Conservation (phyloP, 2,329 filamentous ascomycete species). For the Leptodontidium sp. region DNA sequence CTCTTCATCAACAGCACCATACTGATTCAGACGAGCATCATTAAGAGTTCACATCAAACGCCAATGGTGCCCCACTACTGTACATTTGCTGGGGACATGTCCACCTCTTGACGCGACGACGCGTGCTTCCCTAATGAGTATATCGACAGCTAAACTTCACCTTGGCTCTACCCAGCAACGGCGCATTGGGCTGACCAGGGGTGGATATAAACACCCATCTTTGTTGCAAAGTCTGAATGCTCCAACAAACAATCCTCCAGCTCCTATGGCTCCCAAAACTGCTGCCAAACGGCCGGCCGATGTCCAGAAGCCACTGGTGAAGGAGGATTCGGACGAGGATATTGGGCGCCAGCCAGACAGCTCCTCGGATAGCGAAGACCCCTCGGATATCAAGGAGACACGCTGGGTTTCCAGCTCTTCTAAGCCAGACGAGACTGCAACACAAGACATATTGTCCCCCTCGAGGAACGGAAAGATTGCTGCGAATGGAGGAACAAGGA, state of each 20-base stretch:
- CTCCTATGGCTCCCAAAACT: constrained; percentile 24
- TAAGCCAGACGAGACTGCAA: neutral
- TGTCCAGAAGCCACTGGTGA: neutral
- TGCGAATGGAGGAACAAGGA: neutral
- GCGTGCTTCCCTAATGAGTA: constrained; percentile 30
- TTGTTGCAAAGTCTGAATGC: constrained; percentile 22
- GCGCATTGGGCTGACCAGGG: constrained; percentile 26
- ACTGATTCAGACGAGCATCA: neutral
- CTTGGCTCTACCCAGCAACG: constrained; percentile 18
- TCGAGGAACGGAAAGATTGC: neutral
- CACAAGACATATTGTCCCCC: neutral
- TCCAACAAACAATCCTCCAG: neutral
- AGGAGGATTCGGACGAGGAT: constrained; percentile 28
- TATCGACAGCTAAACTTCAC: constrained; percentile 4
- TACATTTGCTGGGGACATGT: constrained; percentile 4
- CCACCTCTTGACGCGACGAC: constrained; percentile 25
- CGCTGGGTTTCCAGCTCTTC: neutral
- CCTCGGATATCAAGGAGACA: constrained; percentile 14
- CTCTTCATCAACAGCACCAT: neutral
- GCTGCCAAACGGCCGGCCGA: constrained; percentile 12
- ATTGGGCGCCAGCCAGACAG: constrained; percentile 25
- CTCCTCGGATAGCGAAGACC: constrained; percentile 17
- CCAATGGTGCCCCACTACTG: constrained; percentile 20
- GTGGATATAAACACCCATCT: constrained; percentile 8
- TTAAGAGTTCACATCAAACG: neutral